Evolutionary conservation across 2,329 filamentous ascomycete genomes (phyloP).

Genomic region (Cytospora piceicola): DNA sequence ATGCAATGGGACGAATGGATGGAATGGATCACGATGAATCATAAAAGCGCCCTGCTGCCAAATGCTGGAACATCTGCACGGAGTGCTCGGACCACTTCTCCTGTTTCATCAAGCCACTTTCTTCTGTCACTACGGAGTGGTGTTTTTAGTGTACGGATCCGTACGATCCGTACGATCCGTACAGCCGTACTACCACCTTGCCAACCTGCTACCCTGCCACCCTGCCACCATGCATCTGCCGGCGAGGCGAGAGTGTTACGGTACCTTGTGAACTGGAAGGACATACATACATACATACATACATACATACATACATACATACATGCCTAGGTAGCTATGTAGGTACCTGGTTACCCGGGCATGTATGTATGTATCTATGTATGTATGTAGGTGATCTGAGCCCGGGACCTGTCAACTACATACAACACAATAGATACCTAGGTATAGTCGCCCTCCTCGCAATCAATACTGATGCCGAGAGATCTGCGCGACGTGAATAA

Average conservation of each 20-base stretch:
- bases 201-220: too few species aligned
- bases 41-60: not conserved
- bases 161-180: too few species aligned
- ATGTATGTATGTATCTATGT: not conserved
- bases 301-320: too few species aligned
- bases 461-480: not conserved
- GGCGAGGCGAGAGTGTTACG: not conserved
- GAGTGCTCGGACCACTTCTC: conserved; percentile 20
- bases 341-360: too few species aligned
- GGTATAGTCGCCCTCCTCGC: not conserved
- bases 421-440: too few species aligned
- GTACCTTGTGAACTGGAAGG: not conserved
- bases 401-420: too few species aligned
- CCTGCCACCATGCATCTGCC: not conserved
- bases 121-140: not conserved
- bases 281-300: not conserved
- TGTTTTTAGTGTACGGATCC: too few species aligned
- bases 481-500: not conserved
- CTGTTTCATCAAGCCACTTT: conserved; percentile 22
- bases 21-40: not conserved
- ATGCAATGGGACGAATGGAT: conserved; percentile 1
- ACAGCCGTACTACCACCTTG: not conserved
- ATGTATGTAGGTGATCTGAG: too few species aligned
- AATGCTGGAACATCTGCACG: not conserved
- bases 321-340: too few species aligned